These are phyloP conservation scores for Xylariaceae sp. DNA, from an alignment of 2,329 filamentous ascomycete species.

Conservation along the genomic window DNA sequence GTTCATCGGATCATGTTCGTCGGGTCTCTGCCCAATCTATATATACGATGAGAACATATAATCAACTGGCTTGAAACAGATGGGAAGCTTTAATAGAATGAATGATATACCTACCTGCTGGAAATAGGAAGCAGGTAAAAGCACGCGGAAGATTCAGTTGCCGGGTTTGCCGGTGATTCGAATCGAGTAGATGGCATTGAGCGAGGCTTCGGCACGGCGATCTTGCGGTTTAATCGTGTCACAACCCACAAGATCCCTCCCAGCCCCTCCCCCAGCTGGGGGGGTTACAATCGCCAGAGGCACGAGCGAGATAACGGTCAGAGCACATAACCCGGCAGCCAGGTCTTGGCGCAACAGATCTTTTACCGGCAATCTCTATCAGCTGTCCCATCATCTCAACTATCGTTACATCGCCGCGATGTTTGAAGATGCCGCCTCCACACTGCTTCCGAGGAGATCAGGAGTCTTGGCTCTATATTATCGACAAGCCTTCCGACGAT, in stretches of 20 bases:
- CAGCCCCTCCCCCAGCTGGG: too few species aligned
- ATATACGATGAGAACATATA: too few species aligned
- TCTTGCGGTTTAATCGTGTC: slow-evolving; percentile 26
- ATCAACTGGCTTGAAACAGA: neutral
- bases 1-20: neutral
- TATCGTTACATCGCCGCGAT: slow-evolving; percentile 1
- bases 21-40: neutral
- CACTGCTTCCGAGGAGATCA: slow-evolving; percentile 31
- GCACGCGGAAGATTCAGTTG: neutral
- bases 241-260: too few species aligned
- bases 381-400: slow-evolving; percentile 14
- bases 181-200: neutral
- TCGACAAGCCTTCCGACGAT: slow-evolving; percentile 1
- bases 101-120: neutral
- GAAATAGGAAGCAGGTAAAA: neutral
- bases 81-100: neutral
- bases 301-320: neutral
- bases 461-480: slow-evolving; percentile 28
- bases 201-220: slow-evolving; percentile 17
- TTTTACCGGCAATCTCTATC: neutral
- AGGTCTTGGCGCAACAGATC: slow-evolving; percentile 17
- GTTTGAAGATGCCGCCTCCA: slow-evolving; percentile 6
- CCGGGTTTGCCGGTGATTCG: slow-evolving; percentile 6
- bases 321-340: slow-evolving; percentile 1
- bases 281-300: too few species aligned